Base-by-base conservation (phyloP, 306 rosid genomes). In the Lathyrus oleraceus region DNA sequence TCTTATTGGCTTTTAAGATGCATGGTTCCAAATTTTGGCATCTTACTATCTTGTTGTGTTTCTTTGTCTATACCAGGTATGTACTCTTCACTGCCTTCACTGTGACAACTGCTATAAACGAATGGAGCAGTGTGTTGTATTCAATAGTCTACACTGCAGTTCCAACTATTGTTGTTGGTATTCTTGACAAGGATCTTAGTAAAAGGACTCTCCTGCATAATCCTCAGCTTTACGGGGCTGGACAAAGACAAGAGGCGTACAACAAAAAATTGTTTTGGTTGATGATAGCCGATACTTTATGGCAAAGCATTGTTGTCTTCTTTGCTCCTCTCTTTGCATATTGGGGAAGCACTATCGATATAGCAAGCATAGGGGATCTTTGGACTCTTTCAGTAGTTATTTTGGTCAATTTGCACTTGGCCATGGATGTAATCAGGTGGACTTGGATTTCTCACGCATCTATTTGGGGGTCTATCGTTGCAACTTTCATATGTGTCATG, bases 111-210 rank as follows among this genome's bases (percentile, higher is more conserved):
- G 97, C 99, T 36, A 79, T 94, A 74, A 94, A 84, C 8, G 96
- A 94, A 77, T 94, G 97, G 99, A 94, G 92, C 83, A 91, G 91
- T 73, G 49, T 79, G 67, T 81, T 94, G 51, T 94, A 86, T 73
- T 94, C 99, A 35, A 75, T 94, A 80, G 42, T 91, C 75, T 94
- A 94, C 77, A 84, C 92, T 61, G 71, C 96, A 3, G 6, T 86
- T 48, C 99, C 99, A 27, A 94, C 99, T 10, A 89, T 94, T 53
- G 77, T 84, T 62, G 99, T 94, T 59, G 99, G 91, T 61, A 69
- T 94, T 79, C 95, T 94, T 62, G 99, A 94, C 91, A 94, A 94
- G 86, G 95, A 94, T 82, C 86, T 94, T 52, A 86, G 96, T 52
- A 85, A 83, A 84, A 79, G 89, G 80, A 88, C 96, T 49, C 97